A percentile compares a stretch with the other conserved stretches of the same genome.
Evolutionary conservation across 2,329 filamentous ascomycete genomes (phyloP).

Genomic region (Diaporthe ampelina): DNA sequence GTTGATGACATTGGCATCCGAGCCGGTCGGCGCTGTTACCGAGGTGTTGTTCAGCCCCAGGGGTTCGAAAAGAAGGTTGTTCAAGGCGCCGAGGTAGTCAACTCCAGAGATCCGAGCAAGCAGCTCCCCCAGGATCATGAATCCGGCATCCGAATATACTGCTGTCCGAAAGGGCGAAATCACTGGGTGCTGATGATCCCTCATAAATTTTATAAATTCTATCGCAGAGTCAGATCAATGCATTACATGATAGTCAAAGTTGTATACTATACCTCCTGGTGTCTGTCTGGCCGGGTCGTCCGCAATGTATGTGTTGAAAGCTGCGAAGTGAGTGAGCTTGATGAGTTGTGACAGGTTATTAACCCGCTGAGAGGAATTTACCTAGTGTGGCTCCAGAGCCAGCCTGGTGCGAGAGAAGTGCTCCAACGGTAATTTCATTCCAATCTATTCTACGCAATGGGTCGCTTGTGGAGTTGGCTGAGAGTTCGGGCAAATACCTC

Average conservation of each 20-base stretch:
- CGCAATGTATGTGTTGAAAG: not conserved
- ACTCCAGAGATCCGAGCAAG: not conserved
- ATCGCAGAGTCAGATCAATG: not conserved
- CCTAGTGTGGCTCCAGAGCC: not conserved
- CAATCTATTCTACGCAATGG: not conserved
- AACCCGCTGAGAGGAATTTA: not conserved
- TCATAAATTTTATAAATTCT: not conserved
- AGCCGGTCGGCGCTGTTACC: not conserved
- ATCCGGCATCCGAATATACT: not conserved
- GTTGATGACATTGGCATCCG: constrained; percentile 4
- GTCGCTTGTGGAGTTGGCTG: not conserved
- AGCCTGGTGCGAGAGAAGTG: not conserved
- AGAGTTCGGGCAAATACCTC: constrained; percentile 4
- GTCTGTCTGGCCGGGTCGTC: not conserved
- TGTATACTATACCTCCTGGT: not conserved
- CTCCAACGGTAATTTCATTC: not conserved
- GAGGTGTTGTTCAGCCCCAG: not conserved
- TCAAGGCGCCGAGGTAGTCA: not conserved
- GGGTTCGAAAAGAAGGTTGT: not conserved
- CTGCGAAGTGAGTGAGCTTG: not conserved
- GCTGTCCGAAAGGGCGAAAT: constrained; percentile 3
- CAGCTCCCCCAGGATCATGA: not conserved
- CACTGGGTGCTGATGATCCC: not conserved
- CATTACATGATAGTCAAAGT: no score
- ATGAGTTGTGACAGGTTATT: not conserved